These are phyloP conservation scores for Taiozyma sp. DNA, from an alignment of 1,139 yeast species.

Conservation along the genomic window DNA sequence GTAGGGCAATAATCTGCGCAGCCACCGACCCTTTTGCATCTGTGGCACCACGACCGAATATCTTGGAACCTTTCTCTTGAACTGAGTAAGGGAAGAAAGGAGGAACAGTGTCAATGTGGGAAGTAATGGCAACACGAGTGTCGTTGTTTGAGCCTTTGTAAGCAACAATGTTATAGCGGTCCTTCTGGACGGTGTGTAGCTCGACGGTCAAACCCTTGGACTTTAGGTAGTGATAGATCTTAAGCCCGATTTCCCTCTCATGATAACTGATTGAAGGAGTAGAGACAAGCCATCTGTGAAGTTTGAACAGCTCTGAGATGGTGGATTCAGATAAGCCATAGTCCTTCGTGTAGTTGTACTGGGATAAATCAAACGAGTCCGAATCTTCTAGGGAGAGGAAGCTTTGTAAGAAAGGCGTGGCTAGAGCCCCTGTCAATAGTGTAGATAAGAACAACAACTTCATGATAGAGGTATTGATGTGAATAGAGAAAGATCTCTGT, in stretches of 20 bases:
- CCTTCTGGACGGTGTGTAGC: slow-evolving; percentile 31
- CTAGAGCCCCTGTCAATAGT: not conserved
- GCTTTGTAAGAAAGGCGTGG: not conserved
- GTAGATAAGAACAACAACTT: not conserved
- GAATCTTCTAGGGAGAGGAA: not conserved
- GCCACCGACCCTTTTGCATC: slow-evolving; percentile 69
- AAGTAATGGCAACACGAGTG: slow-evolving; percentile 48
- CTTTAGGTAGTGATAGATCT: slow-evolving; percentile 28
- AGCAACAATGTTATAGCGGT: slow-evolving; percentile 51
- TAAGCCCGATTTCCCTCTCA: slow-evolving; percentile 6
- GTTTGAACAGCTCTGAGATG: slow-evolving; percentile 5
- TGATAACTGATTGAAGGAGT: slow-evolving; percentile 8
- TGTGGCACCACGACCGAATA: slow-evolving; percentile 59
- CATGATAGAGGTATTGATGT: not conserved
- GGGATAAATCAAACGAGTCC: not conserved
- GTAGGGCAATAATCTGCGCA: slow-evolving; percentile 48
- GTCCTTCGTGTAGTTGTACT: slow-evolving; percentile 1
- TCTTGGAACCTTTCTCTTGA: slow-evolving; percentile 37
- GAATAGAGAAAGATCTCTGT: not conserved
- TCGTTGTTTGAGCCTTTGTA: slow-evolving; percentile 36
- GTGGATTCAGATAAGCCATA: slow-evolving; percentile 3
- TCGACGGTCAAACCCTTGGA: slow-evolving; percentile 47
- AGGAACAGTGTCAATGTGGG: slow-evolving; percentile 73
- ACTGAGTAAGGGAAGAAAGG: slow-evolving; percentile 49
- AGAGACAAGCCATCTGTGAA: slow-evolving; percentile 8